Conservation (phyloP, 176 grass and related monocot genomes). For the Phyllostachys edulis region DNA sequence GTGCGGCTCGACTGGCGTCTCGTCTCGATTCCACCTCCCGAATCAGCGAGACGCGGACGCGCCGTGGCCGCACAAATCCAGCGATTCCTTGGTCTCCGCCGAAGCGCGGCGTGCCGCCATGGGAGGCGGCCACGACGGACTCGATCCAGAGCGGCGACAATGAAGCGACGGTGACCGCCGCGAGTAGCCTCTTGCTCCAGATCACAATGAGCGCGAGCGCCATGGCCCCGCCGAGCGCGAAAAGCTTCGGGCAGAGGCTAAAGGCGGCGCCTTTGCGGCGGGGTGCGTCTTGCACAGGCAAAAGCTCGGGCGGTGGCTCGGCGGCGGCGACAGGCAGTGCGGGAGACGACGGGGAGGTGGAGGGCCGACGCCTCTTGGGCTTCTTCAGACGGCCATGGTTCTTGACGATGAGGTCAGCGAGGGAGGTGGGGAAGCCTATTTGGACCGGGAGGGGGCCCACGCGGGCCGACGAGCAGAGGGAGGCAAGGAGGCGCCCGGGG, state of each 20-base stretch:
- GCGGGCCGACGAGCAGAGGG: slow-evolving; percentile 52
- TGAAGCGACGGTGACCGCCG: slow-evolving; percentile 39
- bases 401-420: slow-evolving; percentile 84
- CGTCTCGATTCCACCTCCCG: slow-evolving; percentile 34
- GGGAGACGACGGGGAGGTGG: neutral
- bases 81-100: neutral
- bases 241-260: slow-evolving; percentile 35
- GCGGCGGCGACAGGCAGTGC: neutral
- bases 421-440: slow-evolving; percentile 91
- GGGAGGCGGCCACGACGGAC: slow-evolving; percentile 3
- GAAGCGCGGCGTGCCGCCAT: slow-evolving; percentile 11
- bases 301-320: neutral
- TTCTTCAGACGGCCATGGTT: slow-evolving; percentile 81
- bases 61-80: slow-evolving; percentile 23
- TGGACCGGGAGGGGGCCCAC: slow-evolving; percentile 63
- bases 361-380: slow-evolving; percentile 27
- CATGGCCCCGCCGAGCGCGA: slow-evolving; percentile 38
- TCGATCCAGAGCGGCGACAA: slow-evolving; percentile 57
- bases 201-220: slow-evolving; percentile 55
- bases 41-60: slow-evolving; percentile 51
- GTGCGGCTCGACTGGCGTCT: slow-evolving; percentile 19
- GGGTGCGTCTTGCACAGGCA: neutral
- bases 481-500: slow-evolving; percentile 54
- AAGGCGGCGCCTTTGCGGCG: neutral
- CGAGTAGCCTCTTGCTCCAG: slow-evolving; percentile 54